Conservation (phyloP, 2,329 filamentous ascomycete genomes). For the Aspergillus caelatus region DNA sequence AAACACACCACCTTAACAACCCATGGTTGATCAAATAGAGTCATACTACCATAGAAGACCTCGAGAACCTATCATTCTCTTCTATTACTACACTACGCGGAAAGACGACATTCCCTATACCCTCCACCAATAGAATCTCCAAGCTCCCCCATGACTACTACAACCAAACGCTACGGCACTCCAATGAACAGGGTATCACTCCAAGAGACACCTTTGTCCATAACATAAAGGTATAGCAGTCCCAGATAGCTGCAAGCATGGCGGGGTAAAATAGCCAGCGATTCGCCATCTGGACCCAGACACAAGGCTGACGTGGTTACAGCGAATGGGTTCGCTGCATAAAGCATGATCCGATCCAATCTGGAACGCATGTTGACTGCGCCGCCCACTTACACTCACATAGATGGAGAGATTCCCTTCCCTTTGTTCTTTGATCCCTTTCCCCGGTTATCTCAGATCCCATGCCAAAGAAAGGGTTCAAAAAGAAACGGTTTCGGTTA, state of each 20-base stretch:
- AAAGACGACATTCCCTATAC: background rate
- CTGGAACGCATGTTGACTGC: background rate
- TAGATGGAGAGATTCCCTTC: background rate
- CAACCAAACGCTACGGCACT: no score
- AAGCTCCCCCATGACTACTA: background rate
- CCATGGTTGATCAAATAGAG: background rate
- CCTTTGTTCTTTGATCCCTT: background rate
- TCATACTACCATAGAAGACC: background rate
- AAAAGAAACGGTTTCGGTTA: no score
- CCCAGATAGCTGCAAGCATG: background rate
- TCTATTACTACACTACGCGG: background rate
- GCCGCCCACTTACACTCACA: background rate
- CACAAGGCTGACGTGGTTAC: background rate
- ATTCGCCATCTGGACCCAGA: background rate
- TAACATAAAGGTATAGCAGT: background rate
- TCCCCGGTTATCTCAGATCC: no score
- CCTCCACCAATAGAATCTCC: background rate
- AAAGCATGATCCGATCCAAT: background rate
- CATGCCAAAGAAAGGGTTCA: background rate
- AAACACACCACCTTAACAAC: no score
- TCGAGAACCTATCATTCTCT: background rate
- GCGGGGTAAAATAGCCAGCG: background rate
- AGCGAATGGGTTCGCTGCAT: background rate
- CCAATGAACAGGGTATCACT: no score
- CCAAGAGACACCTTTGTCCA: no score